These are phyloP conservation scores for Rhizopogon vesiculosus DNA, from an alignment of 768 basidiomycete species.

Conservation along the genomic window DNA sequence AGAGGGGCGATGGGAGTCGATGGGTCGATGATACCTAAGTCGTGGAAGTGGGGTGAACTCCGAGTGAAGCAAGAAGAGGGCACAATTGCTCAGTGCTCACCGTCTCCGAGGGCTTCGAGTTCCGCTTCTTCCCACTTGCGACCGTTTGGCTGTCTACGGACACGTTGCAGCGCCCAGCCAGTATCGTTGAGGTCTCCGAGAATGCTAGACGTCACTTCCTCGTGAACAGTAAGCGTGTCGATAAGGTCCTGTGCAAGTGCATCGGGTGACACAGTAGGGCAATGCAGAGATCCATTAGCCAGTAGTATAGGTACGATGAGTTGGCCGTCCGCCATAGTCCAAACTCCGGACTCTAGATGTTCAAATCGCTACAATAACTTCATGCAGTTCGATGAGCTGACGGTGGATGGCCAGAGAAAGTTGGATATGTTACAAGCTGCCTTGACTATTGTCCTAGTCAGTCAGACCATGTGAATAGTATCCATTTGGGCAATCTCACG, in stretches of 20 bases:
- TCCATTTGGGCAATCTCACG: too few species aligned
- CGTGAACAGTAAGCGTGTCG: conserved; percentile 38
- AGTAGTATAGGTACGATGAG: conserved; percentile 58
- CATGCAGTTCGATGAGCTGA: not conserved
- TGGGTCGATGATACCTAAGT: conserved; percentile 45
- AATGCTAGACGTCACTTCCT: conserved; percentile 49
- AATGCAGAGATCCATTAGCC: conserved; percentile 55
- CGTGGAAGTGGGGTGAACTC: conserved; percentile 7
- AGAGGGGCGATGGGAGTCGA: conserved; percentile 47
- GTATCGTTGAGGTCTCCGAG: conserved; percentile 52
- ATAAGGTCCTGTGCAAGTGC: conserved; percentile 61
- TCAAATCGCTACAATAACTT: not conserved
- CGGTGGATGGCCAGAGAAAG: not conserved
- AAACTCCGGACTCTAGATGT: not conserved
- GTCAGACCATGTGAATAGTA: not conserved
- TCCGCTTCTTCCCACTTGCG: conserved; percentile 70
- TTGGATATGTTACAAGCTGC: not conserved
- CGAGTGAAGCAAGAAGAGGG: not conserved
- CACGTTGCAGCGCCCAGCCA: conserved; percentile 67
- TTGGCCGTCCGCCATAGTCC: conserved; percentile 37
- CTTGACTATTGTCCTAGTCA: not conserved
- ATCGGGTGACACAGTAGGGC: conserved; percentile 50
- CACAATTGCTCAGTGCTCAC: conserved; percentile 31
- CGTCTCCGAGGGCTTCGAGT: conserved; percentile 58
- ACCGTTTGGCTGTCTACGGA: conserved; percentile 55